Evolutionary conservation across 2,329 filamentous ascomycete species (phyloP), one percentile per base, ranked within the genome.

Genomic region (Fusarium lyarnte): DNA sequence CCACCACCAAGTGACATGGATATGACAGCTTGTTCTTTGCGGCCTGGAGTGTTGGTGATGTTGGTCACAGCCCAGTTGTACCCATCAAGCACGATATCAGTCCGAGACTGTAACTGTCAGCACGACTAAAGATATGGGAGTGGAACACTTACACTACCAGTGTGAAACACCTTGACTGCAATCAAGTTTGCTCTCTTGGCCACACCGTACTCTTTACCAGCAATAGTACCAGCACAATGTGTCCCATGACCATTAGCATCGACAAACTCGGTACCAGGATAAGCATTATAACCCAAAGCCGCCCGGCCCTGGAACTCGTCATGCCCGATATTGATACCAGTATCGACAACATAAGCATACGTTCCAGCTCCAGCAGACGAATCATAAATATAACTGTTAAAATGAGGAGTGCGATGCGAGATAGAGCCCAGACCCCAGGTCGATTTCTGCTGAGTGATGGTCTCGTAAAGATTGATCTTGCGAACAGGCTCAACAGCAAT

Each of bases 261-360:
- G 36, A 76, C 73, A 58, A 78, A 78, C 51, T 80, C 76, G 42
- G 74, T 76, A 57, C 79, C 79, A 57, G 77, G 77, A 13, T 79
- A 70, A 23, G 79, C 81, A 45, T 82, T 84, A 63, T 78, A 79
- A 8, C 82, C 82, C 38, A 78, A 79, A 25, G 72, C 77, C 36
- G 84, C 85, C 14, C 85, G 83, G 14, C 82, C 82, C 51, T 81
- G 82, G 51, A 86, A 86, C 47, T 86, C 80, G 58, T 76, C 39
- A 74, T 90, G 88, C 9, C 76, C 63, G 25, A 79, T 82, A 45
- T 82, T 81, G 58, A 90, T 85, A 41, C 88, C 88, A 0, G 85
- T 88, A 77, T 90, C 88, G 61, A 90, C 79, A 57, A 90, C 79
- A 76, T 89, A 90, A 53, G 84, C 80, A 66, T 83, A 88, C 57